Evolutionary conservation across 805 yeast genomes (phyloP).

Genomic region (Lipomyces oligophaga): DNA sequence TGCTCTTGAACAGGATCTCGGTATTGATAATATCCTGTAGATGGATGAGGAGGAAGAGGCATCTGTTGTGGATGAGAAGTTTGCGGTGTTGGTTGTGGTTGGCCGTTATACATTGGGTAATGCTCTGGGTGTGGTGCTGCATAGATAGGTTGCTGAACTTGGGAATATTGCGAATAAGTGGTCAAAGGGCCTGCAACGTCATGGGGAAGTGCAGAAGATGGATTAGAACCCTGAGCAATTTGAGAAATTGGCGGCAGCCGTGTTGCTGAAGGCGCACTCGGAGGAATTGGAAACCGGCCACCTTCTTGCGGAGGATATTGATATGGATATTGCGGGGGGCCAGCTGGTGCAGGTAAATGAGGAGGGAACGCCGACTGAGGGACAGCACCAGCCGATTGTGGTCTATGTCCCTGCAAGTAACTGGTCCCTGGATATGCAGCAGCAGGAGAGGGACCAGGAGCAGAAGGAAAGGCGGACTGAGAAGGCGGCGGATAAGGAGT

Average conservation of each 20-base stretch:
- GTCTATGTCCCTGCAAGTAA: too few species aligned
- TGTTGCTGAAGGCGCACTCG: not conserved
- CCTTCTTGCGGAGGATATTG: not conserved
- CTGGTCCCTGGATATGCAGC: not conserved
- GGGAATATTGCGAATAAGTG: not conserved
- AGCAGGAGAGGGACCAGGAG: not conserved
- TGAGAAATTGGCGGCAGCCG: slow-evolving; percentile 24
- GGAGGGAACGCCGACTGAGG: not conserved
- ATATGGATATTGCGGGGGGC: not conserved
- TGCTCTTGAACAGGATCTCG: slow-evolving; percentile 9
- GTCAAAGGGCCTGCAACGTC: not conserved
- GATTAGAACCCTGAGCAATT: slow-evolving; percentile 8
- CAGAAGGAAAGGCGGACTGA: not conserved
- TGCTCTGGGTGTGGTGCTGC: slow-evolving; percentile 2
- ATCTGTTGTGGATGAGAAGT: not conserved
- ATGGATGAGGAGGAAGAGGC: not conserved
- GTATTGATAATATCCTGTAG: slow-evolving; percentile 3
- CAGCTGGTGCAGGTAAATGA: not conserved
- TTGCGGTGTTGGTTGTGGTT: slow-evolving; percentile 1
- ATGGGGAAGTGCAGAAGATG: slow-evolving; percentile 1
- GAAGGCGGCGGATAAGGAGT: too few species aligned
- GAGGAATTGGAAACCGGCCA: not conserved
- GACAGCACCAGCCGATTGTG: too few species aligned
- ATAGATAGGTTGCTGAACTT: not conserved
- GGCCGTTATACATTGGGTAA: slow-evolving; percentile 1